phyloP scores from a whole-genome alignment of 257 asterid species.

The Solanum lycopersicoides region DNA sequence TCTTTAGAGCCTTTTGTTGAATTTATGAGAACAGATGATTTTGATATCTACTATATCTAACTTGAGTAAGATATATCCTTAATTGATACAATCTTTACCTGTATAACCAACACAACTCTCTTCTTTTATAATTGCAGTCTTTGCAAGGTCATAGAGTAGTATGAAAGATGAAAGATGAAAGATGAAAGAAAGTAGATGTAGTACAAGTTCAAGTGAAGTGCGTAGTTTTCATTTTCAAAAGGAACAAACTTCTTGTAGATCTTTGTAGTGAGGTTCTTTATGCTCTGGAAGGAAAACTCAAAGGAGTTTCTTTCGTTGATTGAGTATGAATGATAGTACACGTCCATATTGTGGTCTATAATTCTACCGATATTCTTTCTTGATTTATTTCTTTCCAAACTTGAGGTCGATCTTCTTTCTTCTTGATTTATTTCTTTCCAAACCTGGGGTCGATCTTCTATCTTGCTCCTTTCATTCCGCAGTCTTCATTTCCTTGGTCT shows the following conservation, averaged over 20 bases:
- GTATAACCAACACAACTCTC: background rate
- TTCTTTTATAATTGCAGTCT: background rate
- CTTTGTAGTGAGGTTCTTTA: background rate
- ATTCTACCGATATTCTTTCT: background rate
- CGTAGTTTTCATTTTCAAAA: background rate
- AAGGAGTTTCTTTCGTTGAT: background rate
- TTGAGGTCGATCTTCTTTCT: background rate
- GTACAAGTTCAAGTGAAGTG: background rate
- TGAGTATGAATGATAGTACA: background rate
- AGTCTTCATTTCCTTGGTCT: background rate
- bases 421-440: background rate
- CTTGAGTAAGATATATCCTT: background rate
- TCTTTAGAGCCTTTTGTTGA: background rate
- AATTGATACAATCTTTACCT: background rate
- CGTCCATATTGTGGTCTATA: background rate
- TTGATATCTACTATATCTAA: background rate
- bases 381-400: background rate
- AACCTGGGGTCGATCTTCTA: background rate
- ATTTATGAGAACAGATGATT: background rate
- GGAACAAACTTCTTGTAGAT: background rate
- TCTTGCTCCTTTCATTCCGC: background rate
- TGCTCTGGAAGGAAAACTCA: background rate
- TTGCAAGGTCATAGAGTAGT: background rate
- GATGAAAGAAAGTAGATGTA: background rate
- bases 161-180: background rate